phyloP scores from a whole-genome alignment of 345 rosid genomes.

The Adansonia digitata region DNA sequence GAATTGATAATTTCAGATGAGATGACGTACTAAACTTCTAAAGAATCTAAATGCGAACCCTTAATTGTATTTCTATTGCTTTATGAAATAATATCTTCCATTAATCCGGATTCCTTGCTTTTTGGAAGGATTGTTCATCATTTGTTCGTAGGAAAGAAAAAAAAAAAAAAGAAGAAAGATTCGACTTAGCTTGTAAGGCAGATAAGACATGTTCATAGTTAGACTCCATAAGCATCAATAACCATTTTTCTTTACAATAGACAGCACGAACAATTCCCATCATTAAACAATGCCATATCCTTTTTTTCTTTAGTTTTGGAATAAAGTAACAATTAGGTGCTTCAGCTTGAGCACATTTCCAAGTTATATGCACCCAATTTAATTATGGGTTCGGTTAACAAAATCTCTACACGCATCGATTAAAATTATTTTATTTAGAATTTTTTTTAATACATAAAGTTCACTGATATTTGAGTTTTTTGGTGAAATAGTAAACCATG shows the following conservation, averaged over 20 bases:
- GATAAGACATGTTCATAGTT: background rate
- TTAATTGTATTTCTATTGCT: background rate
- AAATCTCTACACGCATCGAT: too few relatives aligned
- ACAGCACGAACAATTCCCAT: background rate
- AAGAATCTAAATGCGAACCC: background rate
- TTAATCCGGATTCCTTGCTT: background rate
- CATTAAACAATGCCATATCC: background rate
- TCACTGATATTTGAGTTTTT: too few relatives aligned
- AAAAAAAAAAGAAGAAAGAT: background rate
- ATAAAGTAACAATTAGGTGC: conserved; percentile 11
- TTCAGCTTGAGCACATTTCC: background rate
- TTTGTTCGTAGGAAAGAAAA: background rate
- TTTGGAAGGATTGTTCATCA: background rate
- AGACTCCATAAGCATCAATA: background rate
- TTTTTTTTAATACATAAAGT: too few relatives aligned
- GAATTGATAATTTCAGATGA: background rate
- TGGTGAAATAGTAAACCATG: too few relatives aligned
- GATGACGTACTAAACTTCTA: background rate
- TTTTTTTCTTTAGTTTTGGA: conserved; percentile 5
- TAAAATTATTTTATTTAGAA: too few relatives aligned
- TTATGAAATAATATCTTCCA: background rate
- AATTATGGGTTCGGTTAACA: too few relatives aligned
- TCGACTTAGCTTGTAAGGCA: conserved; percentile 12
- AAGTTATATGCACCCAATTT: conserved; percentile 2
- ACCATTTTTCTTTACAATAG: background rate